Base-by-base conservation (phyloP, 495 filamentous ascomycete species). In the Penicillium ochrochloron region DNA sequence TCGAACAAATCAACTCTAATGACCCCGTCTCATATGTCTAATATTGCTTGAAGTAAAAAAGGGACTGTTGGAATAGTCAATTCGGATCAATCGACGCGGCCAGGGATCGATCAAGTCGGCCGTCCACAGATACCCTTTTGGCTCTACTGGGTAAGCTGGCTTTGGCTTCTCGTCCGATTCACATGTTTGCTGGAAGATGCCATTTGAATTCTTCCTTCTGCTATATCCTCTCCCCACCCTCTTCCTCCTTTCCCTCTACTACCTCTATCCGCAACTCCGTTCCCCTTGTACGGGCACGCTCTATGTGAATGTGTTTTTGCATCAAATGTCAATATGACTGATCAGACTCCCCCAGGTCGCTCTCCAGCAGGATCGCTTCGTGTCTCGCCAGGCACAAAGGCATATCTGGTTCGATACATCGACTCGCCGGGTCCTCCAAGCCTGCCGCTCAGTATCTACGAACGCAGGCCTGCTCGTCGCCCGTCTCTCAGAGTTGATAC, bases 91-190 rank as follows among this genome's bases (percentile, higher is more conserved):
- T 58, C 33, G 37, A 44, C 27, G 56, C 25, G 23, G 55, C 37
- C 37, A 58, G 33, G 33, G 34, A 57, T 57, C 39, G 37, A 44
- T 56, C 53, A 8, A 37, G 3, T 21, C 37, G 37, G 14, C 15
- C 33, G 12, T 39, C 29, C 12, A 29, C 19, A 21, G n/a, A 17
- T 23, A 56, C n/a, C 29, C 27, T 35, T 37, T 56, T 37, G 53
- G 11, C 23, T 33, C 31, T 34, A 12, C 33, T 37, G 53, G 53
- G 53, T 56, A 56, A 56, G 53, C 53, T 23, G 33, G 14, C 17
- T 56, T 56, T 56, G 33, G n/a, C 53, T 21, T 34, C 33, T 56
- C 9, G 53, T n/a, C 15, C 31, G 23, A 54, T 51, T 8, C n/a
- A 50, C 7, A 56, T 57, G 37, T 27, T 44, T 44, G 56, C 39